Evolutionary conservation across 2,329 filamentous ascomycete genomes (phyloP).

Genomic region (Diaporthe sp.): DNA sequence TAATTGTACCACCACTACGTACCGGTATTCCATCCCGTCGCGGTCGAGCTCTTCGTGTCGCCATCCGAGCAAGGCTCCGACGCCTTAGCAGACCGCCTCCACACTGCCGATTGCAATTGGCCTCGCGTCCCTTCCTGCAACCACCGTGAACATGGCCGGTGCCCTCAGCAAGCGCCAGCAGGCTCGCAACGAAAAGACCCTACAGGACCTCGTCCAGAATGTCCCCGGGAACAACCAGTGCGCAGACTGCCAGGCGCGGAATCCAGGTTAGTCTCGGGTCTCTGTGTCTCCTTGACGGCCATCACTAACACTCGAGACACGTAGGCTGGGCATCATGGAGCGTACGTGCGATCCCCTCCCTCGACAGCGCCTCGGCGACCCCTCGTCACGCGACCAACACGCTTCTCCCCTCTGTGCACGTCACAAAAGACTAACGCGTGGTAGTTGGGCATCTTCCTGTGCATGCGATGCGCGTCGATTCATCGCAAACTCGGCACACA

Average conservation of each 20-base stretch:
- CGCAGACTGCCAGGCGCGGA: conserved; percentile 91
- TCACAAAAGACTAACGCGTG: conserved; percentile 22
- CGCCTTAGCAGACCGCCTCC: conserved; percentile 16
- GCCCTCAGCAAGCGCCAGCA: conserved; percentile 91
- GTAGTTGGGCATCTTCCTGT: conserved; percentile 93
- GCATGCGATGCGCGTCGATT: conserved; percentile 95
- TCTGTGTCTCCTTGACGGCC: conserved; percentile 18
- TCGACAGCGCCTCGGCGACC: conserved; percentile 37
- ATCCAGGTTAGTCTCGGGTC: conserved; percentile 78
- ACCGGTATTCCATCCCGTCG: not conserved
- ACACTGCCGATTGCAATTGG: conserved; percentile 11
- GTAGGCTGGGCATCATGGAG: conserved; percentile 97
- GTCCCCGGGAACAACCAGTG: conserved; percentile 92
- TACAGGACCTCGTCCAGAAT: conserved; percentile 89
- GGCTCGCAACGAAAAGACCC: conserved; percentile 92
- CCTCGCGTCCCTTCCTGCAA: conserved; percentile 9
- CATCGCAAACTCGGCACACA: conserved; percentile 98
- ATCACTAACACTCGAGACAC: conserved; percentile 49
- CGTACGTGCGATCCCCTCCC: conserved; percentile 66
- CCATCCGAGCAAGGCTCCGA: conserved; percentile 16
- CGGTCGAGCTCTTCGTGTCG: conserved; percentile 23
- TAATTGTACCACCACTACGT: conserved; percentile 20
- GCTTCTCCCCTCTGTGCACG: not conserved
- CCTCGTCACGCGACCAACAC: conserved; percentile 34
- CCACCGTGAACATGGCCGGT: conserved; percentile 29